Base-by-base conservation (phyloP, 345 rosid genomes). In the Ailanthus altissimus region DNA sequence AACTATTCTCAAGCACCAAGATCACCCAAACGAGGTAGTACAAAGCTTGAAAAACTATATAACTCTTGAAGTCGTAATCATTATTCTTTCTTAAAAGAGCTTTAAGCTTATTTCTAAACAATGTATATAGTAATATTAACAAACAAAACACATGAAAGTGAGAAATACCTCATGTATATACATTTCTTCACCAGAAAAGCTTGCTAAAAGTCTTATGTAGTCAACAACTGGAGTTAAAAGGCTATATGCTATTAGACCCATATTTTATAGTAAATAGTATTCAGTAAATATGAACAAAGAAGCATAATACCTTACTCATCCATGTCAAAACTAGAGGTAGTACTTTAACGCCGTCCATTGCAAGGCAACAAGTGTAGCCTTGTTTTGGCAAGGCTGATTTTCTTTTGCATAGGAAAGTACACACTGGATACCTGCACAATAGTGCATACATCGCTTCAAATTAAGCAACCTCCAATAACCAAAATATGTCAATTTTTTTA, bases 351-450 rank as follows among this genome's bases (percentile, higher is more conserved):
- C 98, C 95, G 77, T 93, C 95, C 98, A 93, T 92, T 0, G 97
- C 99, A 78, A 96, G 90, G 82, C 99, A 93, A 79, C 99, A 96
- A 80, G 91, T 87, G 80, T 88, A 96, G 15, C 84, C 91, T 77
- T 87, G 90, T 74, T 87, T 88, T n/a, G 98, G 99, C 18, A 93
- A 68, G 5, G 85, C 56, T 83, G 88, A 59, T 89, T 87, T 77
- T 92, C 98, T 85, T 91, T 92, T 7, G 94, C 97, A 83, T 97
- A 91, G 0, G 94, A 87, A 75, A 96, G 88, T 73, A 91, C 98
- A 70, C 98, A 93, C 68, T 90, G 94, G 4, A 97, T 97, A 84
- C 99, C 99, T 92, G 79, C 80, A 67, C 72, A 68, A 64, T 56
- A 85, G 68, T 69, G 63, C 28, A 81, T 43, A 67, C 18, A 5